Conservation (phyloP, 805 yeast genomes). For the Wickerhamomyces xylosicus region DNA sequence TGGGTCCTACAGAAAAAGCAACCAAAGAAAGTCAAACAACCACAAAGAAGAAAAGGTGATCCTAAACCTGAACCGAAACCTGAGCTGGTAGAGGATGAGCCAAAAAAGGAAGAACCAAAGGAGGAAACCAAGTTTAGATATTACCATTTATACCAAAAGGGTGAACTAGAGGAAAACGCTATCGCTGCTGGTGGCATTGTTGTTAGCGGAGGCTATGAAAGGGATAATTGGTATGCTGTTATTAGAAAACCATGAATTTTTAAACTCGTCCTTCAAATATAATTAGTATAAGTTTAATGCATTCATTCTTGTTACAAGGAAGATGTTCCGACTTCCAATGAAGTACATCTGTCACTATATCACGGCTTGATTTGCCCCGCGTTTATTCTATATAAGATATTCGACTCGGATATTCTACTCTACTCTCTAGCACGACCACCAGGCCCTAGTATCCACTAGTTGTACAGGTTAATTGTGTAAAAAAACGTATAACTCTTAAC, state of each 20-base stretch:
- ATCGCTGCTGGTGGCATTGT: conserved; percentile 59
- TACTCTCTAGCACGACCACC: too few relatives aligned
- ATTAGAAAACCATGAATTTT: conserved; percentile 19
- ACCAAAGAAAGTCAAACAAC: conserved; percentile 22
- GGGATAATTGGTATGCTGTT: conserved; percentile 89
- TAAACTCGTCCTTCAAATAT: neutral
- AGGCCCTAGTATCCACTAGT: too few relatives aligned
- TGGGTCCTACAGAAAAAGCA: conserved; percentile 69
- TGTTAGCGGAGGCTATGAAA: conserved; percentile 73
- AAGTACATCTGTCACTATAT: too few relatives aligned
- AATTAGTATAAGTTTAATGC: neutral
- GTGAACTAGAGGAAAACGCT: conserved; percentile 73
- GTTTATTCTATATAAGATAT: too few relatives aligned
- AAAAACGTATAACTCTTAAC: too few relatives aligned
- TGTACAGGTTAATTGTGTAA: too few relatives aligned
- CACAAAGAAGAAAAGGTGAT: conserved; percentile 17
- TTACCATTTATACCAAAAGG: conserved; percentile 78
- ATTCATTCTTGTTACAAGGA: too few relatives aligned
- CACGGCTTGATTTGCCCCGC: too few relatives aligned
- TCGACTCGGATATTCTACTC: too few relatives aligned
- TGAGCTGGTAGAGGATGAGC: conserved; percentile 14
- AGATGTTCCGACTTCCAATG: too few relatives aligned
- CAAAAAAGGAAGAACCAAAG: conserved; percentile 18
- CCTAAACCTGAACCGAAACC: conserved; percentile 7
- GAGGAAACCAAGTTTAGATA: conserved; percentile 64